phyloP scores from a whole-genome alignment of 2,329 filamentous ascomycete genomes.

The Talaromyces sp. region DNA sequence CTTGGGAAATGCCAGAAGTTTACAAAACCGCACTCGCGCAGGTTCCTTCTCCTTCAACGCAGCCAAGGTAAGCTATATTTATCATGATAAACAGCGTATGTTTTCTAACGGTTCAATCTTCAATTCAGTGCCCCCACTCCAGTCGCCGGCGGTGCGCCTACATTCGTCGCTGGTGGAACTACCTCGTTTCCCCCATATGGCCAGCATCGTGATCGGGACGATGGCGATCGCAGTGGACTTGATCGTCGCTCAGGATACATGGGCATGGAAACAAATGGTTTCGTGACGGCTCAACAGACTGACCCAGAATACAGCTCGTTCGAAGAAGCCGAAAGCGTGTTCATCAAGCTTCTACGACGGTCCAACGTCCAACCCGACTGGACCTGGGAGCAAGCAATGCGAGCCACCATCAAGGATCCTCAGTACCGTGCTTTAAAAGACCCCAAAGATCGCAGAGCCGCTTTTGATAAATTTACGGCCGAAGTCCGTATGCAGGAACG shows the following conservation, averaged over 20 bases:
- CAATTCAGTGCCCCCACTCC: slow-evolving; percentile 43
- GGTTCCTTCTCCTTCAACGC: slow-evolving; percentile 42
- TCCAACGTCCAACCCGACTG: slow-evolving; percentile 85
- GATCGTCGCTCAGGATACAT: slow-evolving; percentile 48
- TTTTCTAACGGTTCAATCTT: slow-evolving; percentile 36
- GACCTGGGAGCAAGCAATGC: slow-evolving; percentile 87
- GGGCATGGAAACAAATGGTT: slow-evolving; percentile 39
- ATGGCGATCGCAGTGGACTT: slow-evolving; percentile 44
- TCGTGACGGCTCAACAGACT: slow-evolving; percentile 41
- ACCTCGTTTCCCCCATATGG: slow-evolving; percentile 42
- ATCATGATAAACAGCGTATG: not conserved
- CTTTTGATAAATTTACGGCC: slow-evolving; percentile 92
- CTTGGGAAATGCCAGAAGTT: slow-evolving; percentile 87
- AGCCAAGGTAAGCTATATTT: slow-evolving; percentile 42
- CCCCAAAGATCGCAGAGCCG: slow-evolving; percentile 80
- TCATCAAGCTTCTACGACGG: slow-evolving; percentile 82
- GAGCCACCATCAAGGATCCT: slow-evolving; percentile 79
- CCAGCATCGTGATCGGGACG: slow-evolving; percentile 47
- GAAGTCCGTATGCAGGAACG: slow-evolving; percentile 90
- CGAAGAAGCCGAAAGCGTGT: slow-evolving; percentile 90
- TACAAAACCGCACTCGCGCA: slow-evolving; percentile 73
- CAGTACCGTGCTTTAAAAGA: slow-evolving; percentile 93
- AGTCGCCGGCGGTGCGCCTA: slow-evolving; percentile 55
- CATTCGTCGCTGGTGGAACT: slow-evolving; percentile 59
- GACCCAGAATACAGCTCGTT: slow-evolving; percentile 75